Evolutionary conservation across 768 basidiomycete species (phyloP).

Genomic region (Suillus ampliporus): DNA sequence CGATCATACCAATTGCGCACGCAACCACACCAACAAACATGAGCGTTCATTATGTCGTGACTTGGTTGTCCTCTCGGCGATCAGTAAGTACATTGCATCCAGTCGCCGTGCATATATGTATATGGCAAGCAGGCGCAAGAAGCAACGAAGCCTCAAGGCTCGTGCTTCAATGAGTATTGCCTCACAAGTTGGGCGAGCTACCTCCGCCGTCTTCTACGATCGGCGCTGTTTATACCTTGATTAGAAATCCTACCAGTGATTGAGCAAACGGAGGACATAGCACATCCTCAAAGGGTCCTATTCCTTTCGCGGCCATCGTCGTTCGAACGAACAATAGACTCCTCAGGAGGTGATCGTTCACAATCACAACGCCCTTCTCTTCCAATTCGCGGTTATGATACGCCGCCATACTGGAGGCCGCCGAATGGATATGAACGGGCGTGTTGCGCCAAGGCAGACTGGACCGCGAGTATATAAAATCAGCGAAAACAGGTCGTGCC

Average conservation of each 20-base stretch:
- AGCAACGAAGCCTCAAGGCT: constrained; percentile 2
- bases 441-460: not conserved
- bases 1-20: not conserved
- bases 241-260: not conserved
- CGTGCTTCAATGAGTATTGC: not conserved
- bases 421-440: constrained; percentile 6
- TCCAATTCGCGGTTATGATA: constrained; percentile 6
- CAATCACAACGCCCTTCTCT: constrained; percentile 3
- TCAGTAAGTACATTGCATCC: not conserved
- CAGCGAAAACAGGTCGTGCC: not conserved
- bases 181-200: not conserved
- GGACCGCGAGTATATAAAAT: constrained; percentile 1
- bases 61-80: not conserved
- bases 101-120: not conserved
- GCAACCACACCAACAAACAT: not conserved
- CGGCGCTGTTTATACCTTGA: not conserved
- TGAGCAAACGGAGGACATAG: not conserved
- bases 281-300: not conserved
- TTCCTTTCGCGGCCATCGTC: not conserved
- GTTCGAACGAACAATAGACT: not conserved
- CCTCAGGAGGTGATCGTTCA: constrained; percentile 7
- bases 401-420: constrained; percentile 1
- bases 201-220: not conserved
- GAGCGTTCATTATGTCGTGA: not conserved
- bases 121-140: constrained; percentile 1